Conservation (phyloP, 495 filamentous ascomycete species). For the Neurospora sp. region DNA sequence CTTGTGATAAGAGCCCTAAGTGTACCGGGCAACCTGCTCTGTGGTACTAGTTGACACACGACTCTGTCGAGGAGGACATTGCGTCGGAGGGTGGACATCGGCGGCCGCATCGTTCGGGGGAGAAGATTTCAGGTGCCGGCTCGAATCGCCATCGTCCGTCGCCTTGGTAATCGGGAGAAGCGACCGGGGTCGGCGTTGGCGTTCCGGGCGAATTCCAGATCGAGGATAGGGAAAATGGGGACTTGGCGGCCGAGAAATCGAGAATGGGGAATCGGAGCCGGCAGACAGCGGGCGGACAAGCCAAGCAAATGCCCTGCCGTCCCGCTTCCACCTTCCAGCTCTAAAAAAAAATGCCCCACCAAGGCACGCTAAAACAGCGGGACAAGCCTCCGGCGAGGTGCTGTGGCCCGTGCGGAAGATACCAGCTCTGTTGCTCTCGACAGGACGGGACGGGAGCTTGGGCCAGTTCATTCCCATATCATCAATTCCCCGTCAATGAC, state of each 20-base stretch:
- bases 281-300: not conserved
- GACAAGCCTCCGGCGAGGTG: not conserved
- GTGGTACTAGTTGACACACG: not conserved
- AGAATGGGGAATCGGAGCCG: not conserved
- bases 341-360: not conserved
- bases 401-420: not conserved
- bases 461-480: not conserved
- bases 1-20: slow-evolving; percentile 16
- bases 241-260: not conserved
- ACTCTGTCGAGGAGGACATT: slow-evolving; percentile 3
- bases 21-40: not conserved
- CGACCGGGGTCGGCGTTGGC: not conserved
- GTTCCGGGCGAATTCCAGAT: not conserved
- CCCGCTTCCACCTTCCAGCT: not conserved
- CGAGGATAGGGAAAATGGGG: not conserved
- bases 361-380: not conserved
- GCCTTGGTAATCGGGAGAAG: not conserved
- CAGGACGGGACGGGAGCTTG: not conserved
- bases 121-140: slow-evolving; percentile 14
- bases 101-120: slow-evolving; percentile 20
- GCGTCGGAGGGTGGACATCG: slow-evolving; percentile 14
- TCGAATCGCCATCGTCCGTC: slow-evolving; percentile 21
- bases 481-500: not conserved
- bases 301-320: not conserved
- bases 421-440: not conserved